These are phyloP conservation scores for Lonicera japonica DNA, from an alignment of 129 eudicot species.

Conservation along the genomic window DNA sequence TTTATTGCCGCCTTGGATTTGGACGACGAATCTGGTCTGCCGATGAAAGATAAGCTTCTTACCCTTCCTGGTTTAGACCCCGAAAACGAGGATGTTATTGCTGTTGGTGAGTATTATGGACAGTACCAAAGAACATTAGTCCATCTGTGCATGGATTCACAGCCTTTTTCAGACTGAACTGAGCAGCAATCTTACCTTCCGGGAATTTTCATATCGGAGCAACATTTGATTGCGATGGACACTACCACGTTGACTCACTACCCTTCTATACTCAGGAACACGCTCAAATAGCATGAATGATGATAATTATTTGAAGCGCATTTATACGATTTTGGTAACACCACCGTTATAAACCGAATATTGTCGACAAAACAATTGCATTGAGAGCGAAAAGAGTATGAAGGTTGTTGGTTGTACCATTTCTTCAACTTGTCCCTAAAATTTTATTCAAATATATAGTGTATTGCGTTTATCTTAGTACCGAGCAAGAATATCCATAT, in stretches of 20 bases:
- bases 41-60: conserved; percentile 41
- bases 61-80: conserved; percentile 60
- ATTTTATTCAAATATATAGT: too few species aligned
- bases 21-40: conserved; percentile 39
- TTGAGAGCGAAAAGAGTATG: too few species aligned
- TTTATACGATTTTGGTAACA: background rate
- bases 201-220: background rate
- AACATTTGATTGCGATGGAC: background rate
- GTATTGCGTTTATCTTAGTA: background rate
- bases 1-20: conserved; percentile 47
- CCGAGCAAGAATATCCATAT: background rate
- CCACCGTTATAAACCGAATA: too few species aligned
- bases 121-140: conserved; percentile 85
- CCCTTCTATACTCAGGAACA: too few species aligned
- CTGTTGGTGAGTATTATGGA: conserved; percentile 67
- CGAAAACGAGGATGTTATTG: conserved; percentile 63
- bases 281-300: too few species aligned
- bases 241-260: too few species aligned
- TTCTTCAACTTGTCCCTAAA: background rate
- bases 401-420: background rate
- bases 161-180: conserved; percentile 48
- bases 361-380: too few species aligned
- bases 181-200: too few species aligned
- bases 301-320: background rate
- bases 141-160: conserved; percentile 92